A percentile compares a stretch with the other conserved stretches of the same genome.
Conservation (phyloP, 495 filamentous ascomycete species). For the Podospora australis region DNA sequence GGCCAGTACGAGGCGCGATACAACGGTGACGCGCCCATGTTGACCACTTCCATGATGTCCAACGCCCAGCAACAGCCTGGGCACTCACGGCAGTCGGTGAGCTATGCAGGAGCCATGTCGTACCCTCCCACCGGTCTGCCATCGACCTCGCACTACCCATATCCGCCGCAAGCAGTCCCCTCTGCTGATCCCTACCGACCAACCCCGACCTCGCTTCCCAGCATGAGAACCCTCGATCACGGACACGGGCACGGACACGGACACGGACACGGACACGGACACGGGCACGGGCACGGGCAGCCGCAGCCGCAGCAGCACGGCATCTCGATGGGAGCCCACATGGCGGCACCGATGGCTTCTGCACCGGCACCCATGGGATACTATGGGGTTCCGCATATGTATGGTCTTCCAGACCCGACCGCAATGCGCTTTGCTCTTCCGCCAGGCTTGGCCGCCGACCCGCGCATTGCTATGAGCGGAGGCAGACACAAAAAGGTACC, state of each 20-base stretch:
- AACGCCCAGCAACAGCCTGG: constrained; percentile 39
- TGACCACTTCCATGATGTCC: constrained; percentile 38
- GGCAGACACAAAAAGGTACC: constrained; percentile 82
- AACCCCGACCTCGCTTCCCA: constrained; percentile 54
- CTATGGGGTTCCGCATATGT: constrained; percentile 37
- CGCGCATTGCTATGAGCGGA: constrained; percentile 63
- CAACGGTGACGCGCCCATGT: constrained; percentile 21
- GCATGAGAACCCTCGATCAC: constrained; percentile 54
- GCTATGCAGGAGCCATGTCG: constrained; percentile 49
- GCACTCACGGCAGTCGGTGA: constrained; percentile 41
- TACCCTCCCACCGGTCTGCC: constrained; percentile 48
- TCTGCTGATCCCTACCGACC: constrained; percentile 26
- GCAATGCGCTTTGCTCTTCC: constrained; percentile 52
- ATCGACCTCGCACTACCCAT: constrained; percentile 51
- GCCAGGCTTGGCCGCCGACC: constrained; percentile 45
- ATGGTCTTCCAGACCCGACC: constrained; percentile 26
- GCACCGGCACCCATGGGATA: constrained; percentile 24
- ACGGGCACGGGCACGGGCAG: constrained; percentile 32
- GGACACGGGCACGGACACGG: constrained; percentile 34
- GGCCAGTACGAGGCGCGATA: constrained; percentile 18
- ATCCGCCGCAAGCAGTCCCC: constrained; percentile 29
- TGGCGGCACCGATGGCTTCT: constrained; percentile 29
- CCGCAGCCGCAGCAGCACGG: constrained; percentile 29
- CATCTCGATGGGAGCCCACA: constrained; percentile 31
- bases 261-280: constrained; percentile 31